These are phyloP conservation scores for Chionographis japonica DNA, from an alignment of 106 monocot genomes.

Conservation along the genomic window DNA sequence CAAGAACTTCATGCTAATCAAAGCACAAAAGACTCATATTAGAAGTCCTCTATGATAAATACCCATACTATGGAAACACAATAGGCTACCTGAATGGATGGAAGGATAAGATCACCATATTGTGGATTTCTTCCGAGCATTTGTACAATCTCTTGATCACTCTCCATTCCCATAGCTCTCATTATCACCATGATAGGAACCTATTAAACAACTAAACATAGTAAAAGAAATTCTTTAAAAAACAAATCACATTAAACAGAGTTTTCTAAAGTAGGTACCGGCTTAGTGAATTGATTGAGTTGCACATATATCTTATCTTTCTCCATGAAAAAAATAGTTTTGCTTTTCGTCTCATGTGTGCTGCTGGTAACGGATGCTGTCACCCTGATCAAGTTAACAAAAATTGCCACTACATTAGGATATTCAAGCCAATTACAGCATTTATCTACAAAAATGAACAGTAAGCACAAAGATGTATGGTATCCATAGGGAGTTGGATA, in stretches of 20 bases:
- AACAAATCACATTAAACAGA: conserved; percentile 4
- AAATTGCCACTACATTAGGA: not conserved
- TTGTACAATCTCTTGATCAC: conserved; percentile 92
- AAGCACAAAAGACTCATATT: too few species aligned
- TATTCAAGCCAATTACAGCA: not conserved
- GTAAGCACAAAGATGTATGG: too few species aligned
- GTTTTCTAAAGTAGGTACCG: conserved; percentile 21
- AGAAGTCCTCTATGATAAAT: too few species aligned
- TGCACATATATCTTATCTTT: conserved; percentile 93
- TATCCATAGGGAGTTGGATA: too few species aligned
- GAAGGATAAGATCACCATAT: conserved; percentile 71
- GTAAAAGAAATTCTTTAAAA: not conserved
- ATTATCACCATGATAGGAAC: conserved; percentile 84
- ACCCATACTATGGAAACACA: too few species aligned
- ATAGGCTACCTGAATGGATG: conserved; percentile 74
- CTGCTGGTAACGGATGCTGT: conserved; percentile 90
- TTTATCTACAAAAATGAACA: not conserved
- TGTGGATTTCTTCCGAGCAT: conserved; percentile 95
- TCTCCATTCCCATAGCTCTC: conserved; percentile 96
- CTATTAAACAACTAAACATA: conserved; percentile 23
- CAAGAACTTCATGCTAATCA: too few species aligned
- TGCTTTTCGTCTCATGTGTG: conserved; percentile 90
- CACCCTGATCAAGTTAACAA: conserved; percentile 42
- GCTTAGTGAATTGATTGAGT: conserved; percentile 84
- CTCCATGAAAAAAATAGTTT: conserved; percentile 85